phyloP scores from a whole-genome alignment of 2,329 filamentous ascomycete genomes.

The Leptosphaerulina australis region DNA sequence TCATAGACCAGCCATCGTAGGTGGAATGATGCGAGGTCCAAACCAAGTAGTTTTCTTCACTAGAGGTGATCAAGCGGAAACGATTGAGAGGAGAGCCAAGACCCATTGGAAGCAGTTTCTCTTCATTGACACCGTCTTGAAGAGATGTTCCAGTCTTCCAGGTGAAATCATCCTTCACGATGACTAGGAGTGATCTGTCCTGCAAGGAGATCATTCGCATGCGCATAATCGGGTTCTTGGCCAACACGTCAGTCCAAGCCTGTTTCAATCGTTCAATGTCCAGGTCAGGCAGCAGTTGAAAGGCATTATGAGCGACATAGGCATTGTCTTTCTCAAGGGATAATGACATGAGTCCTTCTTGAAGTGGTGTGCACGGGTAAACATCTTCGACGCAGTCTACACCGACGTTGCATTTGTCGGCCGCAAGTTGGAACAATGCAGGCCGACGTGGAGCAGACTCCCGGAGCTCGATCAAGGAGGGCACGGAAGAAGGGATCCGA shows the following conservation, averaged over 20 bases:
- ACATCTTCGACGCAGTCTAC: conserved; percentile 52
- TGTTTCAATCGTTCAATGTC: conserved; percentile 42
- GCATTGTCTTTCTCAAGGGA: conserved; percentile 38
- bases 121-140: no score
- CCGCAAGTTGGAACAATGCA: background rate
- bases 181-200: no score
- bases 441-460: conserved; percentile 8
- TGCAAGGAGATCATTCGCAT: conserved; percentile 39
- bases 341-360: conserved; percentile 58
- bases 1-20: conserved; percentile 9
- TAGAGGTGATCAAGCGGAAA: no score
- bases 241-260: conserved; percentile 50
- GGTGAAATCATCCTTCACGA: no score
- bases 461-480: background rate
- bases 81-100: no score
- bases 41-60: conserved; percentile 1
- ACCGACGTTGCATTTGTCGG: background rate
- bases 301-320: conserved; percentile 40
- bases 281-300: conserved; percentile 26
- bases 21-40: conserved; percentile 9
- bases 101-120: no score
- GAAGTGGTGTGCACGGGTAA: conserved; percentile 62
- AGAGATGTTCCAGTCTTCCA: no score
- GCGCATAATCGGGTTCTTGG: conserved; percentile 52
- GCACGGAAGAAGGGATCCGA: no score